Evolutionary conservation across 305 asterid genomes (phyloP), one percentile per base, ranked within the genome.

Genomic region (Fraxinus sp.): DNA sequence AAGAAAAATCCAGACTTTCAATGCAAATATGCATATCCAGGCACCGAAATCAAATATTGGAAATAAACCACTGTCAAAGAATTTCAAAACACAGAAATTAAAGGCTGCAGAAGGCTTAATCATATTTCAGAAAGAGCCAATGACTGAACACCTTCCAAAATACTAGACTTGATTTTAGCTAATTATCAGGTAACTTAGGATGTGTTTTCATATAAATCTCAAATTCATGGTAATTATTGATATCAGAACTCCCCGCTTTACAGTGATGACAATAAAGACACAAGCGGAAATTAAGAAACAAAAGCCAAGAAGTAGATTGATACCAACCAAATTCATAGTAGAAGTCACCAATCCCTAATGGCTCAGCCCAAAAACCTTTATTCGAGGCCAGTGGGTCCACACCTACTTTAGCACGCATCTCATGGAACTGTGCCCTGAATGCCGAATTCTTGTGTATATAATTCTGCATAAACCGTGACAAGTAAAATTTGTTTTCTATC

Each of bases 381-480:
- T 96, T 96, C 5, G 98, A 96, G 80, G 99, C 99, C 85, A 96
- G 88, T 32, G 99, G 98, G 86, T 96, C 99, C 70, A 96, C 99
- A 86, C 99, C 99, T 9, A 96, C 97, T 87, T 96, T 96, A 81
- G 99, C 94, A 89, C 98, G 93, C 99, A 96, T 96, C 93, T 94
- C 99, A 70, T 96, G 98, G 77, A 96, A 96, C 84, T 96, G 99
- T 18, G 99, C 87, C 59, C 99, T 88, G 83, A 94, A 94, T 74
- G 97, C 92, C 52, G 98, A 98, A 76, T 96, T 94, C 92, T 94
- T 92, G 82, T 94, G 93, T 55, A 96, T 96, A 86, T 93, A 97
- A 88, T 92, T 96, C 99, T 96, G 93, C 85, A 74, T 78, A 83
- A 87, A 76, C 30, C 49, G 72, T 78, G 84, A 3, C 76, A 80